Evolutionary conservation across 495 filamentous ascomycete genomes (phyloP), one percentile per base, ranked within the genome.

Genomic region (Tuber magnatum): DNA sequence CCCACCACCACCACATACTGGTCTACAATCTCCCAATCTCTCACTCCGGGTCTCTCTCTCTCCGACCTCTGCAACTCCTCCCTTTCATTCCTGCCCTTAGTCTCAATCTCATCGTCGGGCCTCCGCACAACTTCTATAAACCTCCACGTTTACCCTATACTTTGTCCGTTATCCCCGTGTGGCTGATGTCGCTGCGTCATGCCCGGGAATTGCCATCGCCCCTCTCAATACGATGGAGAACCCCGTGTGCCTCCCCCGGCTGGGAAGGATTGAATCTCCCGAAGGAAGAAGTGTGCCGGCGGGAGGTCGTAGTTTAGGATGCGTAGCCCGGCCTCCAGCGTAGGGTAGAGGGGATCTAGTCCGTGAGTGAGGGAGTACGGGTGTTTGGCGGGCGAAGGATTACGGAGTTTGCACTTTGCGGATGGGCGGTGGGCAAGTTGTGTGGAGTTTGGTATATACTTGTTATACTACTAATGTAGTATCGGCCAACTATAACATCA

Each of bases 211-310:
- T 87, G 4, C 82, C 75, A 71, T 83, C 84, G 71, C 86, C 85
- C 38, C 86, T 85, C 80, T 86, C 86, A 28, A 86, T 81, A 9
- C 84, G 80, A 73, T 87, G 84, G 28, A 87, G 76, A 22, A 87
- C 83, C 3, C 81, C 83, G 72, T 86, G 85, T 87, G 46, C 84
- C 85, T 71, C 85, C 86, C 46, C 78, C 78, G 0, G 85, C 84
- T 12, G 85, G 86, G 18, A 82, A 74, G 32, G 82, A 83, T 78
- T 86, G 84, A 86, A 87, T 87, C 75, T 87, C 83, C 2, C 86
- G 82, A 69, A 86, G 78, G 9, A 87, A 83, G 77, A 87, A 87
- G 77, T 87, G 86, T 8, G 86, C 86, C 71, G 81, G 82, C 0
- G 85, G 78, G 6, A 86, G 83, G 77, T 87, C 85, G 69, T 76